Percentiles rank a stretch among this genome's conserved stretches.
phyloP scores from a whole-genome alignment of 176 grass and related monocot species.

The Carex scoparia region DNA sequence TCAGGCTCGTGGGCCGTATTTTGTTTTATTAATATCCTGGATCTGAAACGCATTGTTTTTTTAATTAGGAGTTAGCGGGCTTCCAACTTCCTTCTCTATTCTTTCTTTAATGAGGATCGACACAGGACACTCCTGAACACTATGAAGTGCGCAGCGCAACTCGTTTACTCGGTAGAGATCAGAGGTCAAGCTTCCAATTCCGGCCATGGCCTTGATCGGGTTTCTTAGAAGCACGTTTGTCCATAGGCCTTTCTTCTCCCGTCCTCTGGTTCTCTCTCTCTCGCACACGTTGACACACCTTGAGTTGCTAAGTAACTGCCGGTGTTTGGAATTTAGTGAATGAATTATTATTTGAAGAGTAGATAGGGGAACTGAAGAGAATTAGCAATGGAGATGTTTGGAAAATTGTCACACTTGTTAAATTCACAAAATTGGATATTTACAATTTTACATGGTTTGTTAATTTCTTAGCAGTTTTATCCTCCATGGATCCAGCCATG shows the following conservation, averaged over 20 bases:
- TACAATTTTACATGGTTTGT: background rate
- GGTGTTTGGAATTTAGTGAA: background rate
- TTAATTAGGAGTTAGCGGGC: background rate
- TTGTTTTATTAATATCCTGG: background rate
- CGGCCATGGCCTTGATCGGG: conserved; percentile 1
- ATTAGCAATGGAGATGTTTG: background rate
- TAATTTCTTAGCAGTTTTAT: background rate
- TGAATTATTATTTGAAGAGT: background rate
- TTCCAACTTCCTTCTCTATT: background rate
- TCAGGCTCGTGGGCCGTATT: background rate
- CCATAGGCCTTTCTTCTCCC: background rate
- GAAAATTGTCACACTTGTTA: background rate
- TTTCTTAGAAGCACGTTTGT: conserved; percentile 12
- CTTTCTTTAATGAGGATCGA: background rate
- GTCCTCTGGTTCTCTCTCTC: conserved; percentile 6
- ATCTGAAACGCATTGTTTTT: background rate
- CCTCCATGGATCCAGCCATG: background rate
- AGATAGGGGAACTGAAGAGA: background rate
- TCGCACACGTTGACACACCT: background rate
- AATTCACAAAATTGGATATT: conserved; percentile 1
- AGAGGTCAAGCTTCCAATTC: background rate
- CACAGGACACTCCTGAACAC: background rate
- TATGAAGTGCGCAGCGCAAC: background rate
- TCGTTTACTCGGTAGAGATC: background rate
- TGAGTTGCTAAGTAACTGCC: background rate